phyloP scores from a whole-genome alignment of 177 flowering plant genomes.

The Vitis hybrid region DNA sequence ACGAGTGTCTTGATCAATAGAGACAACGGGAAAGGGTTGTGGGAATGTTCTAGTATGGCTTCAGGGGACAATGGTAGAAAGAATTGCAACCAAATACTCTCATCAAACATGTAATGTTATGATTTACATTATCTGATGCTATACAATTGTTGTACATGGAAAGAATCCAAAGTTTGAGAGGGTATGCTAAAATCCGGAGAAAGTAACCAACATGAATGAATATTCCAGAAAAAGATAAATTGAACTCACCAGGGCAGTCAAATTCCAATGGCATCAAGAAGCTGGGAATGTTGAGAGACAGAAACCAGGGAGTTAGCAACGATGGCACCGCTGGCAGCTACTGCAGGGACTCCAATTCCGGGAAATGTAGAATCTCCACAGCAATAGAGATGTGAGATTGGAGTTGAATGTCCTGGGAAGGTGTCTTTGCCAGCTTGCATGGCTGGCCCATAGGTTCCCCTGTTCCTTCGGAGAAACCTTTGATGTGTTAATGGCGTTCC shows the following conservation, averaged over 20 bases:
- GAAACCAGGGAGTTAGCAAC: slow-evolving; percentile 93
- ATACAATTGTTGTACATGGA: too few species aligned
- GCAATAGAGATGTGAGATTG: slow-evolving; percentile 72
- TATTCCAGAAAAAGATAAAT: neutral
- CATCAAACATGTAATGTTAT: too few species aligned
- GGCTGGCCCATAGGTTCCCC: slow-evolving; percentile 96
- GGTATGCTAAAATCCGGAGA: too few species aligned
- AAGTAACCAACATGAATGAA: neutral
- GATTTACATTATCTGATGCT: too few species aligned
- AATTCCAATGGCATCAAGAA: slow-evolving; percentile 83
- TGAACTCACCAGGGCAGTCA: slow-evolving; percentile 13
- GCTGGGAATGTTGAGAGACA: slow-evolving; percentile 73
- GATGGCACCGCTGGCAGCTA: slow-evolving; percentile 98
- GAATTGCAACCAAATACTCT: too few species aligned
- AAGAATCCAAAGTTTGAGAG: too few species aligned
- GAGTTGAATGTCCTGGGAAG: slow-evolving; percentile 88
- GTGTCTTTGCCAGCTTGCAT: slow-evolving; percentile 75
- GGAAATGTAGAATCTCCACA: slow-evolving; percentile 98
- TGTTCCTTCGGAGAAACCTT: slow-evolving; percentile 78
- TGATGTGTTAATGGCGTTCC: slow-evolving; percentile 91
- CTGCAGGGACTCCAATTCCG: slow-evolving; percentile 97
- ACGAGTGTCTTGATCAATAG: too few species aligned
- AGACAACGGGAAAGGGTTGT: too few species aligned
- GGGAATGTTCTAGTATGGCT: too few species aligned
- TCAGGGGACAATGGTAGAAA: too few species aligned